Base-by-base conservation (phyloP, 1,284 basidiomycete species). In the Heliocybe sulcata region DNA sequence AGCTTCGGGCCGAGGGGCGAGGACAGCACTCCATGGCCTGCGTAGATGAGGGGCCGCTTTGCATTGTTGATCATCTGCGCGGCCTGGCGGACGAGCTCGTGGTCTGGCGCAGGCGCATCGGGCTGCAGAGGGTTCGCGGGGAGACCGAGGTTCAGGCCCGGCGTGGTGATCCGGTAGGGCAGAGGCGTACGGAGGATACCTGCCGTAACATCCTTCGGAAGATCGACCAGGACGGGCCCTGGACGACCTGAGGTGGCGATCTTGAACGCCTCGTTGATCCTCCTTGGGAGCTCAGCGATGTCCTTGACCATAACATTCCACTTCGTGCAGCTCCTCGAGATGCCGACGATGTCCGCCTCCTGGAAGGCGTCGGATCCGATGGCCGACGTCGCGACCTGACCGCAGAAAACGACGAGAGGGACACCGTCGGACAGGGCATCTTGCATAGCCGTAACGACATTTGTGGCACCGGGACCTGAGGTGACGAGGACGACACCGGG, bases 241-340 rank as follows among this genome's bases (percentile, higher is more conserved):
- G 95, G 96, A 42, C 97, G 86, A 1, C 96, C 97, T 9, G 93
- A 93, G 1, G 92, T 97, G 31, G 97, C 96, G 61, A 99, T 98
- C 73, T 98, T 97, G 84, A 99, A 99, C 0, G 96, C 97, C 72
- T 99, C 96, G 70, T 98, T 99, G 72, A 99, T 97, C 60, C 96
- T 81, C 52, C 96, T 78, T 8, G 96, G 97, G 2, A 98, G 80
- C 72, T 98, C 96, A 25, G 91, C 74, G 59, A 99, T 93, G 69
- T 97, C 94, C 74, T 98, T 98, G 58, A 99, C 92, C 94, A 98
- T 97, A 61, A 99, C 95, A 70, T 99, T 99, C 97, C 96, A 99
- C 72, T 99, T 99, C 26, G 97, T 98, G 76, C 96, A 99, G 62
- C 87, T 87, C 59, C 96, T 80, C 53, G 94, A 97, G 70, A 99